Conservation (phyloP, 345 rosid species). For the Noccaea caerulescens region DNA sequence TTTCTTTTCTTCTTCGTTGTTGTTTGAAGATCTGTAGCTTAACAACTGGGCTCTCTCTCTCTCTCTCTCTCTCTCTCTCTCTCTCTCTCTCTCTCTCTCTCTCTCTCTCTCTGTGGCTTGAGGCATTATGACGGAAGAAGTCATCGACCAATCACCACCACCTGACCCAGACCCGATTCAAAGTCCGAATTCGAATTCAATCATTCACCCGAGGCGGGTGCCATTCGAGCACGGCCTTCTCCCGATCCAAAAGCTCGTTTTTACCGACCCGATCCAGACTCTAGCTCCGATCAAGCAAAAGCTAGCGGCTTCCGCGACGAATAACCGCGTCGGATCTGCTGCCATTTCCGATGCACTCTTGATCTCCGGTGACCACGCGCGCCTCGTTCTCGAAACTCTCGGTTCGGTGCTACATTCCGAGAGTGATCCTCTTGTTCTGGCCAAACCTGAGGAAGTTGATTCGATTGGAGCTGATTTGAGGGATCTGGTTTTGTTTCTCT, state of each 20-base stretch:
- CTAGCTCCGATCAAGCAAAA: slow-evolving; percentile 70
- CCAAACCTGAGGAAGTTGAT: slow-evolving; percentile 58
- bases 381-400: slow-evolving; percentile 82
- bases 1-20: neutral
- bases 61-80: slow-evolving; percentile 20
- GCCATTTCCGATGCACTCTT: slow-evolving; percentile 72
- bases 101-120: slow-evolving; percentile 12
- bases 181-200: slow-evolving; percentile 45
- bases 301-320: slow-evolving; percentile 45
- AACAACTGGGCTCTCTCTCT: slow-evolving; percentile 14
- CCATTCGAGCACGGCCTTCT: slow-evolving; percentile 96
- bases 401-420: slow-evolving; percentile 82
- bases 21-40: slow-evolving; percentile 43
- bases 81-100: neutral
- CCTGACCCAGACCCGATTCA: slow-evolving; percentile 40
- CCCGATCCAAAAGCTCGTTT: slow-evolving; percentile 81
- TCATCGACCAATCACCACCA: slow-evolving; percentile 50
- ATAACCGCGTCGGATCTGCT: slow-evolving; percentile 64
- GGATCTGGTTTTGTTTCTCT: slow-evolving; percentile 86
- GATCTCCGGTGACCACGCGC: slow-evolving; percentile 84
- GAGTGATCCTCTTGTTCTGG: slow-evolving; percentile 70
- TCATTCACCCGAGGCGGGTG: slow-evolving; percentile 85
- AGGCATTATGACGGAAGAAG: slow-evolving; percentile 55
- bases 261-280: slow-evolving; percentile 72
- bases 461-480: slow-evolving; percentile 72